These are phyloP conservation scores for Auriscalpium microsporum DNA, from an alignment of 768 basidiomycete genomes.

Conservation along the genomic window DNA sequence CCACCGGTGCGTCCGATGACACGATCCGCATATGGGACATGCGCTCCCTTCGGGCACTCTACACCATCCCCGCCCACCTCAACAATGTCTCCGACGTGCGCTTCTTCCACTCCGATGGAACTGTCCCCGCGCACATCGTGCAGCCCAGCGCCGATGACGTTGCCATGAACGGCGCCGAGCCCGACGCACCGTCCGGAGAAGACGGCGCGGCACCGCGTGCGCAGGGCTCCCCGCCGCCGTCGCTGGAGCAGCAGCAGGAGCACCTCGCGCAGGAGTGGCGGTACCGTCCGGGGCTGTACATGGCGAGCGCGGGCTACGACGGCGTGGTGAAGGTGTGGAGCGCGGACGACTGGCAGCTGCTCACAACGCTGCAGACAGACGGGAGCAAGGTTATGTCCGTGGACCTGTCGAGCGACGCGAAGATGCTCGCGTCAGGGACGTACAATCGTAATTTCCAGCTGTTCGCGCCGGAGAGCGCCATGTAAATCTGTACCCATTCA, in stretches of 20 bases:
- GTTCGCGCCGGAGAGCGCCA: conserved; percentile 53
- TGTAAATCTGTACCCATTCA: not conserved
- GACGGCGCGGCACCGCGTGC: conserved; percentile 8
- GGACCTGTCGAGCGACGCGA: conserved; percentile 78
- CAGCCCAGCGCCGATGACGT: conserved; percentile 24
- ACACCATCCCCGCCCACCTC: conserved; percentile 93
- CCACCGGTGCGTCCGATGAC: conserved; percentile 94
- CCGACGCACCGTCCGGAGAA: conserved; percentile 24
- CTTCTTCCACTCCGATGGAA: conserved; percentile 71
- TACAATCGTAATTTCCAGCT: conserved; percentile 94
- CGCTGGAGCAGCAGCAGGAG: conserved; percentile 16
- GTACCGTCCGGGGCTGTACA: conserved; percentile 84
- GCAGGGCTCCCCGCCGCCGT: not conserved
- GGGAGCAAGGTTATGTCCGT: conserved; percentile 99
- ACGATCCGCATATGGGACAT: conserved; percentile 99
- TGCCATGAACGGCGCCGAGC: conserved; percentile 40
- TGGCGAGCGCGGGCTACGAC: conserved; percentile 92
- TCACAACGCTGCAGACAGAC: conserved; percentile 84
- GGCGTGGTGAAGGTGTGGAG: conserved; percentile 95
- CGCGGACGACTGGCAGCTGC: conserved; percentile 94
- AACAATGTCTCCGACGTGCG: conserved; percentile 93
- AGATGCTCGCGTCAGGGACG: conserved; percentile 80
- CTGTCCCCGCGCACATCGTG: conserved; percentile 32
- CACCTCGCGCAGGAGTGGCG: conserved; percentile 57
- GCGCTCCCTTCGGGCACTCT: conserved; percentile 83